A percentile compares a stretch with the other conserved stretches of the same genome.
Evolutionary conservation across 2,329 filamentous ascomycete species (phyloP).

Genomic region (Metarhizium sp.): DNA sequence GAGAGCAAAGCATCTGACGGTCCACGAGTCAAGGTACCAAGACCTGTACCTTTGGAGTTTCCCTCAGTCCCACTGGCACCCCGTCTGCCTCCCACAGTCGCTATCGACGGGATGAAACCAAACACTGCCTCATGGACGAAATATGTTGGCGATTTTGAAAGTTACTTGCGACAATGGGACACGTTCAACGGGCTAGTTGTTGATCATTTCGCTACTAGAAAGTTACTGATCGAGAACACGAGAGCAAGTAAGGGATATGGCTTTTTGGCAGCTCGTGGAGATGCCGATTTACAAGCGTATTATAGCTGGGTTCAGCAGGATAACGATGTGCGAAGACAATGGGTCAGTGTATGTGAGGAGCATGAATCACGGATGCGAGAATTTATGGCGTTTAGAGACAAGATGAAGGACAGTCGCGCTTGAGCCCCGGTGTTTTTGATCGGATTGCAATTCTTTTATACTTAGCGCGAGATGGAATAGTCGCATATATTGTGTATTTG

Average conservation of each 20-base stretch:
- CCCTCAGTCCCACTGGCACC: conserved; percentile 42
- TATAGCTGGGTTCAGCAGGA: conserved; percentile 54
- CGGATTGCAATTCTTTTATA: neutral
- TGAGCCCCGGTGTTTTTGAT: conserved; percentile 2
- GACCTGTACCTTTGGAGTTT: conserved; percentile 30
- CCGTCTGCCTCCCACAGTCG: conserved; percentile 32
- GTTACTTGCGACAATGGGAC: conserved; percentile 42
- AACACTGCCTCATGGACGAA: conserved; percentile 34
- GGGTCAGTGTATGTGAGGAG: conserved; percentile 48
- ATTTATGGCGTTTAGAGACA: conserved; percentile 40
- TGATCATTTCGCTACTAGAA: conserved; percentile 45
- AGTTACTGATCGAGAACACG: conserved; percentile 29
- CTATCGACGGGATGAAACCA: conserved; percentile 33
- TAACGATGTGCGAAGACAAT: conserved; percentile 49
- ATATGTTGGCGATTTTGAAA: conserved; percentile 43
- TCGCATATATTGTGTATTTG: conserved; percentile 2
- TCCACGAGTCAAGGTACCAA: conserved; percentile 26
- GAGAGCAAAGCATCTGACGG: conserved; percentile 39
- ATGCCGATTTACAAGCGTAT: conserved; percentile 47
- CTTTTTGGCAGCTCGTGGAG: conserved; percentile 34
- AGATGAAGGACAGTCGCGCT: conserved; percentile 22
- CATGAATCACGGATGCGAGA: conserved; percentile 51
- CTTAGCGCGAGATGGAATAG: neutral
- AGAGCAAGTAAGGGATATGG: conserved; percentile 31
- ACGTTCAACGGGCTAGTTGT: conserved; percentile 43